A percentile compares a stretch with the other conserved stretches of the same genome.
Evolutionary conservation across 768 basidiomycete genomes (phyloP).

Genomic region (Coprinopsis strossmayeri): DNA sequence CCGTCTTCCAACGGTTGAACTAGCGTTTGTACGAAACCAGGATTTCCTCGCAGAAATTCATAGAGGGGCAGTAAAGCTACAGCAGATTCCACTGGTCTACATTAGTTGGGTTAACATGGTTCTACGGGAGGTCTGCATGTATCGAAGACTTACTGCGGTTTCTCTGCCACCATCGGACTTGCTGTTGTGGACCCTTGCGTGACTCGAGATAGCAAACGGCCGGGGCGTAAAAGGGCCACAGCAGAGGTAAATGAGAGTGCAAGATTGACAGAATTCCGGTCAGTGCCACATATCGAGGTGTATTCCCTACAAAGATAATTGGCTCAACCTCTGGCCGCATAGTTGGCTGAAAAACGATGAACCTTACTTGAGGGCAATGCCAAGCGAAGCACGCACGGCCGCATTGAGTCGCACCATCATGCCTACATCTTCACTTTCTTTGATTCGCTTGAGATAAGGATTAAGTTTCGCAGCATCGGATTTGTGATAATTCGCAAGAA

Average conservation of each 20-base stretch:
- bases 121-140: neutral
- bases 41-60: conserved; percentile 51
- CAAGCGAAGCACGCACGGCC: conserved; percentile 48
- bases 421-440: conserved; percentile 37
- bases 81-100: conserved; percentile 56
- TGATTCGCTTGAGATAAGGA: conserved; percentile 52
- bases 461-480: conserved; percentile 67
- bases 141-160: conserved; percentile 4
- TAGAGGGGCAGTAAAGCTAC: conserved; percentile 54
- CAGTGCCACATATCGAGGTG: neutral
- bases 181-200: neutral
- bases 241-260: neutral
- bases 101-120: neutral
- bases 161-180: neutral
- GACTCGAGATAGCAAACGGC: neutral
- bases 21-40: conserved; percentile 41
- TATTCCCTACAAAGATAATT: conserved; percentile 1
- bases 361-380: conserved; percentile 40
- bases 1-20: conserved; percentile 27
- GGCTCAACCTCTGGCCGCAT: too few species aligned
- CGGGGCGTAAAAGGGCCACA: conserved; percentile 1
- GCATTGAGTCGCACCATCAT: conserved; percentile 54
- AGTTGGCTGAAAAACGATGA: conserved; percentile 12
- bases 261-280: neutral
- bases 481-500: conserved; percentile 67